Conservation (phyloP, 1,139 yeast genomes). For the Diutina scorzettiae region DNA sequence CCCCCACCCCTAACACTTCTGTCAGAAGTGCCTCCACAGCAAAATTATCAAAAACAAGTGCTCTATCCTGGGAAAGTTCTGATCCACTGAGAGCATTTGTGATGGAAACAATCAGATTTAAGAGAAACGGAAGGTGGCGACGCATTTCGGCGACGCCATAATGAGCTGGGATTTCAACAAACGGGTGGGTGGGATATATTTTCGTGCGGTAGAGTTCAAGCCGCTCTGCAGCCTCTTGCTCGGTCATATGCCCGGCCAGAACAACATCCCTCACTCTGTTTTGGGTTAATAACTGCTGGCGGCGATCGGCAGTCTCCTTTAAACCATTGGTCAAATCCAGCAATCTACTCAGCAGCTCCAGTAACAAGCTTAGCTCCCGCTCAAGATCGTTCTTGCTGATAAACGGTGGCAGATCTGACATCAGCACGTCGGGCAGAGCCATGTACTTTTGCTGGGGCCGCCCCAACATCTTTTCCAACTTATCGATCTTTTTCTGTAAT, state of each 20-base stretch:
- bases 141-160: constrained; percentile 37
- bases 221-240: constrained; percentile 38
- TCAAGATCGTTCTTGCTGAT: constrained; percentile 23
- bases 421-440: constrained; percentile 3
- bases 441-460: background rate
- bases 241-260: constrained; percentile 31
- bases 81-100: constrained; percentile 25
- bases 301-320: constrained; percentile 24
- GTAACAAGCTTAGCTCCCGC: constrained; percentile 24
- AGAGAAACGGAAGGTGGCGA: constrained; percentile 42
- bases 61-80: constrained; percentile 14
- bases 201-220: constrained; percentile 28
- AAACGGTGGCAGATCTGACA: constrained; percentile 17
- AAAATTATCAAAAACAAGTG: constrained; percentile 38
- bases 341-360: constrained; percentile 13
- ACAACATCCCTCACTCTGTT: constrained; percentile 29
- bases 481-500: constrained; percentile 4
- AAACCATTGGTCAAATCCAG: constrained; percentile 27
- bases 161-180: constrained; percentile 37
- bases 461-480: background rate
- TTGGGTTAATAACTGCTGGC: constrained; percentile 20
- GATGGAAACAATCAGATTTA: constrained; percentile 54
- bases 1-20: constrained; percentile 61
- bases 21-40: constrained; percentile 46
- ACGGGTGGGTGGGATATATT: constrained; percentile 36